Evolutionary conservation across 2,329 filamentous ascomycete genomes (phyloP), one percentile per base, ranked within the genome.

Genomic region (Sclerotinia spermophila): DNA sequence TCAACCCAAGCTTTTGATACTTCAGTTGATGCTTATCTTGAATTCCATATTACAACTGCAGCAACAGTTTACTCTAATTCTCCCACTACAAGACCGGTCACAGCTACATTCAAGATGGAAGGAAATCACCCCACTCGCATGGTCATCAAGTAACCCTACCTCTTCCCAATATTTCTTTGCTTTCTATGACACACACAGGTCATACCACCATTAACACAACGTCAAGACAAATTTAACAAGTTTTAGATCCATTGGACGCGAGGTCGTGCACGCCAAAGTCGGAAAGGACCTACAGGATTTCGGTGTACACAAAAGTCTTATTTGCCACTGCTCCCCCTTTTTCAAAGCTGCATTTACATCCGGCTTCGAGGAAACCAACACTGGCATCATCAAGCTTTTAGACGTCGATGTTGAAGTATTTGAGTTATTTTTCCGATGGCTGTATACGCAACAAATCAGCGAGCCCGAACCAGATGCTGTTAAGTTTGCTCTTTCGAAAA

Each of bases 291-390:
- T 42, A 2, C 15, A 75, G 11, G 64, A 71, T 30, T 76, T 75
- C 33, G 59, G 67, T 10, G 60, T 77, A 30, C 72, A 76, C 62
- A 73, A 74, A 42, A 64, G 71, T 2, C 66, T 73, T 2, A 59
- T 75, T 17, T 74, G 69, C 40, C n/a, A 72, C 42, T 70, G 67
- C 19, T 76, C 76, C 3, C 67, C 72, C 2, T 76, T 67, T 58
- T 76, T 77, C 61, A 72, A 70, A 17, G 67, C 72, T 2, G 72
- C 73, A 24, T 71, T 76, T 19, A 67, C 38, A 3, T 69, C 67
- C 11, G 44, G 59, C 17, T 73, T 76, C 17, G 53, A 68, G n/a
- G 74, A 74, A 55, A 35, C 64, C 2, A 60, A n/a, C 27, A 69
- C 61, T 7, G 66, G 71, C 17, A 67, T 70, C 33, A 72, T 73